Evolutionary conservation across 2,329 filamentous ascomycete genomes (phyloP).

Genomic region (Ascochyta clinopodiicola): DNA sequence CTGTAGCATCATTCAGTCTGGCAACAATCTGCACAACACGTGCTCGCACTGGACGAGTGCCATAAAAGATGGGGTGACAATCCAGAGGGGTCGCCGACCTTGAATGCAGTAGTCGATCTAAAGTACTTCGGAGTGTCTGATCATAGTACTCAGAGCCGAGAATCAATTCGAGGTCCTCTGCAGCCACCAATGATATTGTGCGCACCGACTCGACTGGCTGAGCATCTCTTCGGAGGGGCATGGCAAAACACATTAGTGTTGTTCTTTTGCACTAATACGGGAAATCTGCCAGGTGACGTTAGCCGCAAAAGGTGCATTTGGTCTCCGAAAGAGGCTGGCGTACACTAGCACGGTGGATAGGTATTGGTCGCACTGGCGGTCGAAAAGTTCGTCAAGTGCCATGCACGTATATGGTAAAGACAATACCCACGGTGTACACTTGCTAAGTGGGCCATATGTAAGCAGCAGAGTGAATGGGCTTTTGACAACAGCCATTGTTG

Average conservation of each 20-base stretch:
- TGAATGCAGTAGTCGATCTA: conserved; percentile 1
- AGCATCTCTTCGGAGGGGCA: neutral
- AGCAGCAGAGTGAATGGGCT: neutral
- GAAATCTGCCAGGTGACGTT: neutral
- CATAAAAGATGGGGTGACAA: conserved; percentile 7
- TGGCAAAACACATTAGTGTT: conserved; percentile 1
- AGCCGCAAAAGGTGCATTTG: neutral
- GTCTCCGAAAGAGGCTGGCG: conserved; percentile 1
- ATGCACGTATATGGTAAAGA: neutral
- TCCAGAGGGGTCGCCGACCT: conserved; percentile 12
- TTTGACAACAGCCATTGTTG: conserved; percentile 4
- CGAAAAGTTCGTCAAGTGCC: neutral
- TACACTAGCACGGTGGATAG: neutral
- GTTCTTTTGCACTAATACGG: neutral
- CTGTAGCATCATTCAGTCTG: neutral
- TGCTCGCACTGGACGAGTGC: neutral
- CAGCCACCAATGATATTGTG: neutral
- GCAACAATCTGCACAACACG: conserved; percentile 1
- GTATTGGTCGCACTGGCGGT: conserved; percentile 4
- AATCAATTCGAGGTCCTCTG: conserved; percentile 3
- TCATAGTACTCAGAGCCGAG: conserved; percentile 7
- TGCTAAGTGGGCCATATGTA: neutral
- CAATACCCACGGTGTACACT: neutral
- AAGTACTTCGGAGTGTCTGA: conserved; percentile 5
- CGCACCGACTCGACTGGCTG: neutral